Percentiles rank a stretch among this genome's conserved stretches.
These are phyloP conservation scores for Lipomyces yarrowii DNA, from an alignment of 1,139 yeast genomes.

Conservation along the genomic window DNA sequence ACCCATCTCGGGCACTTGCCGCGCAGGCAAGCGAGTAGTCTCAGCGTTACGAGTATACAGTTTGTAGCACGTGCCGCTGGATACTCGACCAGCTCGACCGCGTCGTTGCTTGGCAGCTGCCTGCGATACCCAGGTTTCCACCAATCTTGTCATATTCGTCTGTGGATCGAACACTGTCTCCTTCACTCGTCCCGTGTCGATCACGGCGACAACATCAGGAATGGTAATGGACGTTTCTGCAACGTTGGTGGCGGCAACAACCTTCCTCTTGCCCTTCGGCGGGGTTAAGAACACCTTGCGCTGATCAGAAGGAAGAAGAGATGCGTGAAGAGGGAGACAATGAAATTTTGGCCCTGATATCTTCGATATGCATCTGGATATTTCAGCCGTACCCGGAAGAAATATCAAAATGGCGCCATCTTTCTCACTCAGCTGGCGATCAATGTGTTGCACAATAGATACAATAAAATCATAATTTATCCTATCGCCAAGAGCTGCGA, in stretches of 20 bases:
- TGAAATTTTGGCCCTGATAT: constrained; percentile 39
- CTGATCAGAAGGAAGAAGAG: constrained; percentile 80
- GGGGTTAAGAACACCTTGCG: constrained; percentile 65
- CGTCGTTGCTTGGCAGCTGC: constrained; percentile 93
- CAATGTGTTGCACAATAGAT: constrained; percentile 56
- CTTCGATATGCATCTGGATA: constrained; percentile 57
- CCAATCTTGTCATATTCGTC: constrained; percentile 67
- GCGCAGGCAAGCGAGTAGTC: constrained; percentile 57
- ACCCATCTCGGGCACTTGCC: constrained; percentile 87
- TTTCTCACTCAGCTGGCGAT: constrained; percentile 48
- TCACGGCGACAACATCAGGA: constrained; percentile 90
- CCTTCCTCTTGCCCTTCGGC: constrained; percentile 62
- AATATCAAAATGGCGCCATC: constrained; percentile 81
- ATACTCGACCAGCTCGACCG: constrained; percentile 98
- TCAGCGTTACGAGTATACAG: constrained; percentile 69
- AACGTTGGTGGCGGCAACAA: constrained; percentile 81
- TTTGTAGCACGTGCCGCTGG: constrained; percentile 79
- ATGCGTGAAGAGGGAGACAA: constrained; percentile 82
- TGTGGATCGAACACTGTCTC: constrained; percentile 69
- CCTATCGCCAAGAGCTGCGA: constrained; percentile 44
- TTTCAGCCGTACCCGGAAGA: constrained; percentile 90
- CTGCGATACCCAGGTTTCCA: constrained; percentile 84
- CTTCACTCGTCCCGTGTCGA: constrained; percentile 87
- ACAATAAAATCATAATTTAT: constrained; percentile 75
- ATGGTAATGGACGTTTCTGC: constrained; percentile 90